phyloP scores from a whole-genome alignment of 176 grass and related monocot genomes.

The Ananas comosus region DNA sequence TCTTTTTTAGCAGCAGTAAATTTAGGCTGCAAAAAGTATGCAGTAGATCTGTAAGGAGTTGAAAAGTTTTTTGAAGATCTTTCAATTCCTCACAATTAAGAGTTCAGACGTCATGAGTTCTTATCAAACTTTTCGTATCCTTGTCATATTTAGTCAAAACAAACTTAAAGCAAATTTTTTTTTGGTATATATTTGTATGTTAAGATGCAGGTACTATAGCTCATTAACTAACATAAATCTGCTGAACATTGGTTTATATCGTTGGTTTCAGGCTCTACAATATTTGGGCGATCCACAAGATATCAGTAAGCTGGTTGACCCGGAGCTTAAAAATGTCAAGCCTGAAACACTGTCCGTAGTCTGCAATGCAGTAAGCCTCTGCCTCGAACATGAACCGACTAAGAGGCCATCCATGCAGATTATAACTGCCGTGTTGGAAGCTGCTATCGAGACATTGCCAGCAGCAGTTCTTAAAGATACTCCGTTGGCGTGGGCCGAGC shows the following conservation, averaged over 20 bases:
- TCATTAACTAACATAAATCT: not conserved
- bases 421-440: conserved; percentile 68
- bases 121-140: too few species aligned
- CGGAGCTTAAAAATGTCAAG: conserved; percentile 44
- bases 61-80: too few species aligned
- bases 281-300: conserved; percentile 54
- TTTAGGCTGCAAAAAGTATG: too few species aligned
- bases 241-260: not conserved
- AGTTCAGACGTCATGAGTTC: too few species aligned
- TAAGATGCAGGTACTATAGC: too few species aligned
- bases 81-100: too few species aligned
- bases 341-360: conserved; percentile 56
- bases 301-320: conserved; percentile 45
- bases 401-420: conserved; percentile 81
- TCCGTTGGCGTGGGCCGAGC: conserved; percentile 77
- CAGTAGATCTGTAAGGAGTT: too few species aligned
- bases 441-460: conserved; percentile 54
- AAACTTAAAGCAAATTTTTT: too few species aligned
- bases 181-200: too few species aligned
- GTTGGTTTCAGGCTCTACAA: conserved; percentile 47
- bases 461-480: conserved; percentile 48
- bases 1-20: too few species aligned
- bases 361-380: conserved; percentile 79
- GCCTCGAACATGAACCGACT: conserved; percentile 57
- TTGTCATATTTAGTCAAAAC: too few species aligned